These are phyloP conservation scores for Lizonia empirigonia DNA, from an alignment of 2,329 filamentous ascomycete species.

Conservation along the genomic window DNA sequence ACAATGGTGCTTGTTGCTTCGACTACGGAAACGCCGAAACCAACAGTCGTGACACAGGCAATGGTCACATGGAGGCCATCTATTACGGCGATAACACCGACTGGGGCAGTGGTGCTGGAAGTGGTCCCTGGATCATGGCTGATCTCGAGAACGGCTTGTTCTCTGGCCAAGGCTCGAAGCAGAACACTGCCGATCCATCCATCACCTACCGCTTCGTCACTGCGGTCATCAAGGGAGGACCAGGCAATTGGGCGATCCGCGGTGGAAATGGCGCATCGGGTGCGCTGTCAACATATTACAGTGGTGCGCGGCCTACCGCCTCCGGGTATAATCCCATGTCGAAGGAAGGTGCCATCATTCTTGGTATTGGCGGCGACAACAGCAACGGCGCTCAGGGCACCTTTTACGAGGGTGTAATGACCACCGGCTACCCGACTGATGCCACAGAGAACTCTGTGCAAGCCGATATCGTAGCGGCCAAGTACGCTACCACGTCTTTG, in stretches of 20 bases:
- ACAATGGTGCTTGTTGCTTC: slow-evolving; percentile 61
- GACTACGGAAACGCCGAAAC: slow-evolving; percentile 54
- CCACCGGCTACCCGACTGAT: slow-evolving; percentile 65
- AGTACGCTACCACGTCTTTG: slow-evolving; percentile 58
- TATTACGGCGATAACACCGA: slow-evolving; percentile 63
- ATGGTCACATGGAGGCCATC: slow-evolving; percentile 72
- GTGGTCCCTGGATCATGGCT: slow-evolving; percentile 71
- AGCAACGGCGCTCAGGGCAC: slow-evolving; percentile 65
- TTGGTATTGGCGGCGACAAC: slow-evolving; percentile 75
- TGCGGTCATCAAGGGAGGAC: slow-evolving; percentile 61
- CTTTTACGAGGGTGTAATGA: slow-evolving; percentile 71
- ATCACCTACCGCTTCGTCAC: slow-evolving; percentile 63
- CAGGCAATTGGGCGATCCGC: slow-evolving; percentile 64
- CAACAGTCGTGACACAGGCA: slow-evolving; percentile 56
- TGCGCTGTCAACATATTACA: slow-evolving; percentile 63
- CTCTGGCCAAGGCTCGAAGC: slow-evolving; percentile 55
- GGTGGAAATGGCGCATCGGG: slow-evolving; percentile 63
- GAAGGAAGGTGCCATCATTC: slow-evolving; percentile 69
- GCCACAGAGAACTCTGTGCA: slow-evolving; percentile 64
- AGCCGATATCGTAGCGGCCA: slow-evolving; percentile 64
- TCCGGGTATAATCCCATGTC: slow-evolving; percentile 65
- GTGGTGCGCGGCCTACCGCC: slow-evolving; percentile 58
- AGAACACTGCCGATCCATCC: slow-evolving; percentile 60
- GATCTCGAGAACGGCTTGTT: slow-evolving; percentile 72
- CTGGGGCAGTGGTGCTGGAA: slow-evolving; percentile 64